Base-by-base conservation (phyloP, 768 basidiomycete species). In the Mycena galopus region DNA sequence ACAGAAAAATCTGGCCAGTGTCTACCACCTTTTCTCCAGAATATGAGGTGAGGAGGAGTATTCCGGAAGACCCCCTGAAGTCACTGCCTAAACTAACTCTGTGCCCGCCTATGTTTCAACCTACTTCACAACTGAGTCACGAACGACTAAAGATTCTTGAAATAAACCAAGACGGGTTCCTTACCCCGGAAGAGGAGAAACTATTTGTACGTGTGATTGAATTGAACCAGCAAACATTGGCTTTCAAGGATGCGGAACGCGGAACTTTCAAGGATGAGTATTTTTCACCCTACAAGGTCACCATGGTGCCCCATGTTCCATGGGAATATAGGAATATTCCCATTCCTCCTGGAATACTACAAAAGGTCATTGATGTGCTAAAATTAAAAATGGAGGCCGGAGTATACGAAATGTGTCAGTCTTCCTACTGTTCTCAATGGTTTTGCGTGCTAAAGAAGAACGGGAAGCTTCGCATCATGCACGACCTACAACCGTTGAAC, bases 401-500 rank as follows among this genome's bases (percentile, higher is more conserved):
- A 4, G 44, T 47, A 17, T 47, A 47, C 44, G 44, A 47, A 47
- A 19, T 21, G 19, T 47, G 19, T 4, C 44, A 47, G 21, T 21
- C 19, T 21, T 17, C 44, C 4, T 47, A 47, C 16, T 3, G 44
- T 21, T 47, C 44, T 17, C 44, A 21, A 3, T 47, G 44, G 44
- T 47, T 47, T 21, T 47, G 44, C n/a, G 44, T 47, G 2, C 7
- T 47, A 7, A 47, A 47, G 19, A 47, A 47, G 21, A 47, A 47
- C n/a, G 44, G 44, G 6, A 21, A 17, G n/a, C 16, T 47, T 3
- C 44, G 44, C 19, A 16, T 47, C 4, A 21, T 47, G 11, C 44
- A 47, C n/a, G 44, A 47, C 12, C 39, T 87, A 0, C 79, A 84
- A 59, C 83, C 82, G 0, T 74, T 86, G 0, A 87, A 87, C 65